These are phyloP conservation scores for Diutina neorugosa DNA, from an alignment of 1,139 yeast species.

Conservation along the genomic window DNA sequence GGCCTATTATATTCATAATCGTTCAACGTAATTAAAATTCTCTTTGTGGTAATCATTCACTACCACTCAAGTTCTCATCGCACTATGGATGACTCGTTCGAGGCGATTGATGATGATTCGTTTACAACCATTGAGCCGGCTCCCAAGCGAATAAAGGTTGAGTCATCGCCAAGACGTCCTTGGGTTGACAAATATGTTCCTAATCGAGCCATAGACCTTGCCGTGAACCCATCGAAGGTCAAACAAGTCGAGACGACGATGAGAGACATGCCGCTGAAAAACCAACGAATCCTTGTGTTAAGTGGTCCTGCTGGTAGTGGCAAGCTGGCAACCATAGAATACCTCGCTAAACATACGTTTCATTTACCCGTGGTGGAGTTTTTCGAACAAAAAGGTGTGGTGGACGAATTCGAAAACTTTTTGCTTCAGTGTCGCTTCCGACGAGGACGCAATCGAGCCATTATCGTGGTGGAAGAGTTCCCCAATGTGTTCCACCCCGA, in stretches of 20 bases:
- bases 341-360: background rate
- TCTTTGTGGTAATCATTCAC: too few species aligned
- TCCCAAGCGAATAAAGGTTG: background rate
- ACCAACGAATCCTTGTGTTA: background rate
- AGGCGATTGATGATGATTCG: background rate
- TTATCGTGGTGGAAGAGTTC: background rate
- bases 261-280: background rate
- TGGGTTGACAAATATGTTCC: background rate
- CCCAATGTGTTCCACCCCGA: background rate
- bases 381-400: background rate
- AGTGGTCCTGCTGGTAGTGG: slow-evolving; percentile 4
- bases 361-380: background rate
- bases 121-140: background rate
- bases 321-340: background rate
- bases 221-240: background rate
- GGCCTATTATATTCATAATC: too few species aligned
- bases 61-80: background rate
- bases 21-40: too few species aligned
- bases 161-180: background rate
- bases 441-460: background rate
- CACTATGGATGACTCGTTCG: background rate
- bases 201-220: background rate
- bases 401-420: background rate
- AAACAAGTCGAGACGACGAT: background rate
- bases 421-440: background rate